Conservation (phyloP, 2,329 filamentous ascomycete species). For the Stenocarpella maydis region DNA sequence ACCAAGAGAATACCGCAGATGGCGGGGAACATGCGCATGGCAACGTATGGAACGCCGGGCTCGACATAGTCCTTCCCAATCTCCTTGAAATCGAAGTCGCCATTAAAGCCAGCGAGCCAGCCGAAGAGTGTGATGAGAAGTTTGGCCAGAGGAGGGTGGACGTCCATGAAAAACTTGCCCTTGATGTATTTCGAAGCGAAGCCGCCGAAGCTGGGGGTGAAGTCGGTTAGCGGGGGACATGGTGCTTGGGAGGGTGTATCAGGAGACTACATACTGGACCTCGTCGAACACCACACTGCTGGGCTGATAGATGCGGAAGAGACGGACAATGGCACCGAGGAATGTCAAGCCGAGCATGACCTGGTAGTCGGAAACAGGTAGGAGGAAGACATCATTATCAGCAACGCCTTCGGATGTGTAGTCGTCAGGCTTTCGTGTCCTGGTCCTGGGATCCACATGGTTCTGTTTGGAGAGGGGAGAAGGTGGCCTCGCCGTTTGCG, state of each 20-base stretch:
- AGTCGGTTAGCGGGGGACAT: constrained; percentile 12
- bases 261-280: constrained; percentile 81
- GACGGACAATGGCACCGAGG: constrained; percentile 78
- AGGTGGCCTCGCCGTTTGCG: constrained; percentile 42
- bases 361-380: constrained; percentile 85
- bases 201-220: constrained; percentile 80
- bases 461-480: constrained; percentile 35
- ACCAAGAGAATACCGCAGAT: constrained; percentile 88
- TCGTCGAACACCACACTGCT: constrained; percentile 98
- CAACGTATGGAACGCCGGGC: constrained; percentile 93
- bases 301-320: constrained; percentile 97
- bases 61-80: constrained; percentile 99
- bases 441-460: constrained; percentile 38
- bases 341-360: constrained; percentile 76
- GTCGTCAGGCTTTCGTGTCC: constrained; percentile 53
- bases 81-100: constrained; percentile 98
- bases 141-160: constrained; percentile 97
- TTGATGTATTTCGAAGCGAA: constrained; percentile 99
- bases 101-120: constrained; percentile 93
- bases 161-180: constrained; percentile 99
- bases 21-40: constrained; percentile 94
- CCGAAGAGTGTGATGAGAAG: constrained; percentile 94
- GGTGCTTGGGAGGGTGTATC: constrained; percentile 13
- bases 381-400: constrained; percentile 90
- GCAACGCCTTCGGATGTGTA: constrained; percentile 82